These are phyloP conservation scores for Xerocomellus chrysenteron DNA, from an alignment of 768 basidiomycete species.

Conservation along the genomic window DNA sequence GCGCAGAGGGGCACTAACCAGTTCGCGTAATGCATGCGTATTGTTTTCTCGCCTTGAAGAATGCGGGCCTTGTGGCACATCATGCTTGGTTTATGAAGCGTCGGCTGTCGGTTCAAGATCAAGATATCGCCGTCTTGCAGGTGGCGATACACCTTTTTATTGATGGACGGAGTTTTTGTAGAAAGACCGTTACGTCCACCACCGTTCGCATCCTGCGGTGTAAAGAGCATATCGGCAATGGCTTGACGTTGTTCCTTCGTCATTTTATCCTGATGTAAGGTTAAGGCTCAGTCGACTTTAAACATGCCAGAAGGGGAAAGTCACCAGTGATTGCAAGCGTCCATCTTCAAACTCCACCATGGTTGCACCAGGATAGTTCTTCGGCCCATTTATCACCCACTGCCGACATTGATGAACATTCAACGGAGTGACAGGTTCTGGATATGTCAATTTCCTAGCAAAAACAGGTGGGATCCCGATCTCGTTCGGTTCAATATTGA, in stretches of 20 bases:
- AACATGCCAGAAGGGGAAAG: not conserved
- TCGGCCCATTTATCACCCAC: slow-evolving; percentile 87
- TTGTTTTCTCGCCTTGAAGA: slow-evolving; percentile 94
- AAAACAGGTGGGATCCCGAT: slow-evolving; percentile 98
- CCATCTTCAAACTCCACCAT: slow-evolving; percentile 97
- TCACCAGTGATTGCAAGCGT: slow-evolving; percentile 76
- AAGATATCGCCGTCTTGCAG: slow-evolving; percentile 92
- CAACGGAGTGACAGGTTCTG: slow-evolving; percentile 91
- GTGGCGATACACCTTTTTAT: slow-evolving; percentile 98
- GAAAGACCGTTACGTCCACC: slow-evolving; percentile 54
- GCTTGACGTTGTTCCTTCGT: slow-evolving; percentile 89
- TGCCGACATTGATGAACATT: slow-evolving; percentile 89
- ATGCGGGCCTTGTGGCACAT: slow-evolving; percentile 96
- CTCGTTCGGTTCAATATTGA: slow-evolving; percentile 98
- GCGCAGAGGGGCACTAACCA: slow-evolving; percentile 57
- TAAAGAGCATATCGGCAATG: slow-evolving; percentile 91
- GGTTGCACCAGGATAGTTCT: slow-evolving; percentile 86
- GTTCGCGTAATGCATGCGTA: slow-evolving; percentile 99
- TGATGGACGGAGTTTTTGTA: slow-evolving; percentile 76
- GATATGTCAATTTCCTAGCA: slow-evolving; percentile 93
- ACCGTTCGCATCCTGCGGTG: slow-evolving; percentile 72
- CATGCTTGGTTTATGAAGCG: slow-evolving; percentile 99
- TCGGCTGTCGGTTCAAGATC: slow-evolving; percentile 96
- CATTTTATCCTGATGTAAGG: slow-evolving; percentile 66
- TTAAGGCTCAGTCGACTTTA: slow-evolving; percentile 2